Conservation (phyloP, 805 yeast genomes). For the Gaillardinia entomophila region DNA sequence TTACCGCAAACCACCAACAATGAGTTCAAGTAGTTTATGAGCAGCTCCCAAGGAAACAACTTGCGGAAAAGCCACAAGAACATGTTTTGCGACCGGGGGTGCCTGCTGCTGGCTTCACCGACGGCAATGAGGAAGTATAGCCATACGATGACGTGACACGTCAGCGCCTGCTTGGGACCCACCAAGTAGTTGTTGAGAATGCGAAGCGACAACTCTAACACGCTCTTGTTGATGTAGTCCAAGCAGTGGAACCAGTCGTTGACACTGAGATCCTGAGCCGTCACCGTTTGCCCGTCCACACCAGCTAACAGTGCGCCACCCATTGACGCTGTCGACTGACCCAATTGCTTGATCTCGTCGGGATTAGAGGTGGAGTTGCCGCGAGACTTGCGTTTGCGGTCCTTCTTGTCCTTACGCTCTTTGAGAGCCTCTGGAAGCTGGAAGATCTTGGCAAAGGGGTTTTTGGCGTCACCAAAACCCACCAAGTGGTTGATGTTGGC, state of each 20-base stretch:
- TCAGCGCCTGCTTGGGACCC: constrained; percentile 67
- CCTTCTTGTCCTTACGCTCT: constrained; percentile 68
- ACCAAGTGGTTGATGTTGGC: constrained; percentile 69
- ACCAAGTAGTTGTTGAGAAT: constrained; percentile 59
- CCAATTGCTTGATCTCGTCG: constrained; percentile 6
- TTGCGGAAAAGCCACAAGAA: constrained; percentile 47
- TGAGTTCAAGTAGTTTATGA: constrained; percentile 60
- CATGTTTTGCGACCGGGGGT: constrained; percentile 43
- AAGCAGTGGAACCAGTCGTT: constrained; percentile 55
- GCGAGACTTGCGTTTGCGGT: constrained; percentile 47
- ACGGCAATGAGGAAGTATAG: constrained; percentile 63
- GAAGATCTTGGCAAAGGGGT: constrained; percentile 73
- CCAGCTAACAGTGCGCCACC: constrained; percentile 9
- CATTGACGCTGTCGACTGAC: constrained; percentile 2
- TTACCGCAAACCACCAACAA: constrained; percentile 33
- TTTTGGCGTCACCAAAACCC: constrained; percentile 71
- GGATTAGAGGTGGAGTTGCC: constrained; percentile 6
- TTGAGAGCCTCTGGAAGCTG: constrained; percentile 66
- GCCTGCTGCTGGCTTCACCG: constrained; percentile 46
- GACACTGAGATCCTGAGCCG: constrained; percentile 28
- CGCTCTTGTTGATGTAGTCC: constrained; percentile 54
- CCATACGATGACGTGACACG: constrained; percentile 76
- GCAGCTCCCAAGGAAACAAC: constrained; percentile 63
- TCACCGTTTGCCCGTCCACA: constrained; percentile 24
- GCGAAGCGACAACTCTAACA: constrained; percentile 61